Base-by-base conservation (phyloP, 345 rosid genomes). In the Kernera saxatilis region DNA sequence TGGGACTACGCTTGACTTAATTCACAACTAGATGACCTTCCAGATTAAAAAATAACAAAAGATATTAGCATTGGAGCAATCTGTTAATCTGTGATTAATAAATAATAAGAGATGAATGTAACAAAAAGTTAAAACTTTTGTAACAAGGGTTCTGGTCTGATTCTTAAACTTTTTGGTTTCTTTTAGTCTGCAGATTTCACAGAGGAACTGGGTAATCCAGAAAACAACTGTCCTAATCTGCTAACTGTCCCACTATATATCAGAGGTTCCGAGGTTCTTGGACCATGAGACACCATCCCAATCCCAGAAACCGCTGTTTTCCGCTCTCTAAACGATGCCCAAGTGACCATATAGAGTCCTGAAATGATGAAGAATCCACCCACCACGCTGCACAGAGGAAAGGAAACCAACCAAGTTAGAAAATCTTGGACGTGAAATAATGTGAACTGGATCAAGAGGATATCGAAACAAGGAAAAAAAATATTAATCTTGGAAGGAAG, bases 281-380 rank as follows among this genome's bases (percentile, higher is more conserved):
- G 13, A 22, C 78, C 67, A 26, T 81, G 83, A 30, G 86, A 68
- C 32, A 73, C 53, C 3, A 66, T 57, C 58, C 55, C 82, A 0
- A 54, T 23, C 71, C 79, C 75, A 1, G 79, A 21, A 63, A 11
- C 48, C 22, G 76, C 36, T 5, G 84, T 44, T 63, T 80, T 85
- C 27, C 60, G 77, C 48, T 86, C 98, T 72, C 82, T 71, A 58
- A 84, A 82, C 4, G 98, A 87, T 26, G 91, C 97, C 98, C 98
- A 90, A 35, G 97, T 90, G 64, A 93, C 97, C 84, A 82, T 45
- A 73, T 93, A 93, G 15, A 93, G 92, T 21, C 97, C 93, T 0
- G 78, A 78, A 18, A 93, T 83, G 73, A 93, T 93, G 22, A 93
- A 87, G 55, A 83, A 78, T 36, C 98, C 97, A 50, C 97, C 98